Evolutionary conservation across 1,139 yeast species (phyloP).

Genomic region (Hansenula anomala): DNA sequence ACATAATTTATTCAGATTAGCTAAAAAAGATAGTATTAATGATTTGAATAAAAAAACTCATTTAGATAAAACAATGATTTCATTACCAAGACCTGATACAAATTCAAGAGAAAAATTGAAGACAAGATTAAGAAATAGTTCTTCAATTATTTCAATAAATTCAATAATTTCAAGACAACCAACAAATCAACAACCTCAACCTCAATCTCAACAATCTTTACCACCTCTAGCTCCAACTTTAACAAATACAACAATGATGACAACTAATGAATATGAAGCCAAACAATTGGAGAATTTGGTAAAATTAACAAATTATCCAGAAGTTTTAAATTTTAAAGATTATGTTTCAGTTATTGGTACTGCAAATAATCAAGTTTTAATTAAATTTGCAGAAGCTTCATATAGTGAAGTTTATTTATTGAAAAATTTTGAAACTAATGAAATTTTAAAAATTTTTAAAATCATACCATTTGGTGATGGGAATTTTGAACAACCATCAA

Average conservation of each 20-base stretch:
- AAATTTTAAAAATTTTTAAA: constrained; percentile 34
- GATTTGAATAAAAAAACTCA: constrained; percentile 15
- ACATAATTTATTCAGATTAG: constrained; percentile 16
- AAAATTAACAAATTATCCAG: constrained; percentile 28
- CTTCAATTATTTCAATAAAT: constrained; percentile 42
- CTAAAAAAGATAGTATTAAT: constrained; percentile 18
- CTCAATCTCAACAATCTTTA: constrained; percentile 1
- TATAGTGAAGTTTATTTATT: constrained; percentile 39
- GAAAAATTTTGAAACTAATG: constrained; percentile 19
- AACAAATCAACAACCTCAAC: background rate
- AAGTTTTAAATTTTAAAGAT: constrained; percentile 20
- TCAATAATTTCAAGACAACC: constrained; percentile 22
- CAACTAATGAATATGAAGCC: constrained; percentile 22
- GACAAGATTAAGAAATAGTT: constrained; percentile 46
- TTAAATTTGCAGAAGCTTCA: constrained; percentile 41
- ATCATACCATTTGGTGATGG: constrained; percentile 47
- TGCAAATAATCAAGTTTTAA: constrained; percentile 20
- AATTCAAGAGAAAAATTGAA: constrained; percentile 50
- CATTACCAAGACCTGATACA: constrained; percentile 50
- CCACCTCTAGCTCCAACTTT: background rate
- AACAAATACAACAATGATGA: constrained; percentile 6
- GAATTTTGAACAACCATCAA: constrained; percentile 33
- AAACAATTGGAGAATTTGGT: constrained; percentile 30
- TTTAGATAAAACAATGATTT: constrained; percentile 36
- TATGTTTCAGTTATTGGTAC: constrained; percentile 13